Evolutionary conservation across 352 stramenopile species (phyloP).

Genomic region (Phytopythium litorale): DNA sequence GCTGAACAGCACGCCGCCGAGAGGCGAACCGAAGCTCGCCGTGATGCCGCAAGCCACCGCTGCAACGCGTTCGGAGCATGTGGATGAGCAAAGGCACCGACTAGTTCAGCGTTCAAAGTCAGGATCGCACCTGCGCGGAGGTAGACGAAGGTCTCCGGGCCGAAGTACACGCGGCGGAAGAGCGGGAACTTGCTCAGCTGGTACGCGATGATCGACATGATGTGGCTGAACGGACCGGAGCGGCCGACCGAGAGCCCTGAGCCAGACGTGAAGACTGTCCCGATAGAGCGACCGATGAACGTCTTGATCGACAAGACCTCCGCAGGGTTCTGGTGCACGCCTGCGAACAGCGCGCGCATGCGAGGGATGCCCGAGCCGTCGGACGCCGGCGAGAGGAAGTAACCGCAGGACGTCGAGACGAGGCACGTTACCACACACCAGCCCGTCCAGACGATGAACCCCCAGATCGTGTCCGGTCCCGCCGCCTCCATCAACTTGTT

Average conservation of each 20-base stretch:
- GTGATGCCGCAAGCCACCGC: conserved; percentile 77
- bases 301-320: conserved; percentile 60
- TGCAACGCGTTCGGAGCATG: neutral
- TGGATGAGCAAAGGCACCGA: neutral
- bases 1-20: conserved; percentile 78
- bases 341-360: conserved; percentile 71
- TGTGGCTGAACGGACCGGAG: conserved; percentile 68
- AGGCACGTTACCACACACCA: conserved; percentile 56
- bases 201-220: conserved; percentile 71
- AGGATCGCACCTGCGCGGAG: conserved; percentile 46
- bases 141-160: conserved; percentile 67
- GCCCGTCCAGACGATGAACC: conserved; percentile 60
- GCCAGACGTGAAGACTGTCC: conserved; percentile 56
- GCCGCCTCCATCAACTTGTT: conserved; percentile 51
- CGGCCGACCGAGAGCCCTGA: conserved; percentile 69
- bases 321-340: conserved; percentile 67
- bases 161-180: conserved; percentile 66
- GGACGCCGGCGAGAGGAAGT: conserved; percentile 57
- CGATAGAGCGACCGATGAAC: conserved; percentile 63
- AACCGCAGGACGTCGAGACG: conserved; percentile 51
- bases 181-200: conserved; percentile 60
- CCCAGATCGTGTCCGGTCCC: conserved; percentile 50
- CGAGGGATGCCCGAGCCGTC: conserved; percentile 76
- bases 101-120: neutral
- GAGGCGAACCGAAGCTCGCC: conserved; percentile 72